These are phyloP conservation scores for Penicillium corylophilum DNA, from an alignment of 2,329 filamentous ascomycete genomes.

Conservation along the genomic window DNA sequence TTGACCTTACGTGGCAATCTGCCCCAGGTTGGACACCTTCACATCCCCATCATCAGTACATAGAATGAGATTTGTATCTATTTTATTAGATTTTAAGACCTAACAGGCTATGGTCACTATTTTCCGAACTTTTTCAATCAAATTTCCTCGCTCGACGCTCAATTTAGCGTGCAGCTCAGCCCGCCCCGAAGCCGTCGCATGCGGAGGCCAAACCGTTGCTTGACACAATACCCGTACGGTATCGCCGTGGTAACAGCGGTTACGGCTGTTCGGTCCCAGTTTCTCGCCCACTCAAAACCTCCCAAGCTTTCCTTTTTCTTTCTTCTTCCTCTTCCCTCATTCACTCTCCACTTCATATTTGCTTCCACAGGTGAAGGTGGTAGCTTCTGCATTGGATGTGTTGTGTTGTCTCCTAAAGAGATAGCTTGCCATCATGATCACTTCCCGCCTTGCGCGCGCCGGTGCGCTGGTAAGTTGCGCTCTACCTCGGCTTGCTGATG, in stretches of 20 bases:
- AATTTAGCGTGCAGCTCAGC: slow-evolving; percentile 8
- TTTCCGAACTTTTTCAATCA: background rate
- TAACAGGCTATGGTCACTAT: background rate
- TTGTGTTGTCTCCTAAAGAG: slow-evolving; percentile 40
- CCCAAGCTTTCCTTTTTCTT: slow-evolving; percentile 42
- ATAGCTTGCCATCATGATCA: slow-evolving; percentile 47
- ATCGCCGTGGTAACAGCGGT: slow-evolving; percentile 37
- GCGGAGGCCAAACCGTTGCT: slow-evolving; percentile 23
- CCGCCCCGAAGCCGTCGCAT: slow-evolving; percentile 31
- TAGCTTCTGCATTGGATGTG: slow-evolving; percentile 39
- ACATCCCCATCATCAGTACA: background rate
- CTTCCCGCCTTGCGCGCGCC: slow-evolving; percentile 47
- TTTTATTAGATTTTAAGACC: background rate
- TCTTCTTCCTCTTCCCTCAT: slow-evolving; percentile 37
- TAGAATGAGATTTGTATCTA: background rate
- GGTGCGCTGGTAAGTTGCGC: slow-evolving; percentile 47
- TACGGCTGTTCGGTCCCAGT: slow-evolving; percentile 42
- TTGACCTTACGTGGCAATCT: slow-evolving; percentile 15
- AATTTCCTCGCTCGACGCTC: background rate
- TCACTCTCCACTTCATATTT: slow-evolving; percentile 38
- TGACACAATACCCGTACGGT: slow-evolving; percentile 25
- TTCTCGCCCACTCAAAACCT: slow-evolving; percentile 39
- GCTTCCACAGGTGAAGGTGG: slow-evolving; percentile 36
- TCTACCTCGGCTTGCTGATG: slow-evolving; percentile 9
- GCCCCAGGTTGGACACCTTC: background rate